Evolutionary conservation across 345 rosid species (phyloP).

Genomic region (Erodium maritimum): DNA sequence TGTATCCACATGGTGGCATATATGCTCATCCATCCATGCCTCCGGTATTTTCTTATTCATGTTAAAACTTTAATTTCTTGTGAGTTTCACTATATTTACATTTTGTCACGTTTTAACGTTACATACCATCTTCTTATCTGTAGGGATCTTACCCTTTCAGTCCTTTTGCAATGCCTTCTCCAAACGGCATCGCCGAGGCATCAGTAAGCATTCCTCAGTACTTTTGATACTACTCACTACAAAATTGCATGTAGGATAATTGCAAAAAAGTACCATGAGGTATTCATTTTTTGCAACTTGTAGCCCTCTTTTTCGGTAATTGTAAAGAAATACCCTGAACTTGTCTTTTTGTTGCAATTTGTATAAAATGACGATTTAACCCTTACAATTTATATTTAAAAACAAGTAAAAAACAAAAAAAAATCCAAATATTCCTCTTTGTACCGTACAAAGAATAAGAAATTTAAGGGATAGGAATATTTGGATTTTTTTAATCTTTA

Average conservation of each 20-base stretch:
- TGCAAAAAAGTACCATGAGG: too few relatives aligned
- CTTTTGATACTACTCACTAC: background rate
- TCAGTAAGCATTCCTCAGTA: constrained; percentile 32
- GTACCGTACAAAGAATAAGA: too few relatives aligned
- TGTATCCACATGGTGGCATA: constrained; percentile 98
- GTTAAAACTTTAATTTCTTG: constrained; percentile 4
- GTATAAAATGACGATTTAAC: too few relatives aligned
- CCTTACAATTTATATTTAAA: too few relatives aligned
- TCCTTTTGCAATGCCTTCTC: constrained; percentile 92
- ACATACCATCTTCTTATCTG: constrained; percentile 1
- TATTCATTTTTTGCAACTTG: too few relatives aligned
- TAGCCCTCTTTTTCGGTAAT: too few relatives aligned
- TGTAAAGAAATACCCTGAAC: too few relatives aligned
- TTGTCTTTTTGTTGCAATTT: too few relatives aligned
- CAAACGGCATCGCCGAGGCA: constrained; percentile 81
- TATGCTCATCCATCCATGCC: constrained; percentile 93
- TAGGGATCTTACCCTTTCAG: constrained; percentile 96
- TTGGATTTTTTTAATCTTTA: too few relatives aligned
- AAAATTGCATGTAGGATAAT: constrained; percentile 23
- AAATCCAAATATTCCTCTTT: too few relatives aligned
- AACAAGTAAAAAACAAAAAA: too few relatives aligned
- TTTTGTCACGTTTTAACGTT: constrained; percentile 4
- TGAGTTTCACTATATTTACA: constrained; percentile 4
- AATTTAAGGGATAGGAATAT: too few relatives aligned
- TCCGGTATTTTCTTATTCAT: constrained; percentile 43